Percentiles rank a stretch among this genome's conserved stretches.
These are phyloP conservation scores for Nepenthes mirabilis DNA, from an alignment of 148 eudicot genomes.

Conservation along the genomic window DNA sequence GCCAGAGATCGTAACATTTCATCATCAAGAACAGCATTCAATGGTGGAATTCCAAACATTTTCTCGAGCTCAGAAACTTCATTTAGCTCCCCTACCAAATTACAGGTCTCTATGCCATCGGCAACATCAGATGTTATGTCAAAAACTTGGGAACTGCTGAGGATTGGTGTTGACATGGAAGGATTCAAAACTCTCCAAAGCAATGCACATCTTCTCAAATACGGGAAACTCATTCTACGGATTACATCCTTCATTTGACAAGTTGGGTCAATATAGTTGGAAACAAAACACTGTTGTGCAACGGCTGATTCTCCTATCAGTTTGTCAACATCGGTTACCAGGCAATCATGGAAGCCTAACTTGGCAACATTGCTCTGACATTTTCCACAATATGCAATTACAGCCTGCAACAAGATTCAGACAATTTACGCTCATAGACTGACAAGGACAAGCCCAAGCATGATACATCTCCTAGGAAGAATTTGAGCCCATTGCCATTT, in stretches of 20 bases:
- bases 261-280: constrained; percentile 39
- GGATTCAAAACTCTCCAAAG: constrained; percentile 59
- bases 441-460: too few species aligned
- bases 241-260: constrained; percentile 35
- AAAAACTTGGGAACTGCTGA: constrained; percentile 24
- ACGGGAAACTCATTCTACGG: constrained; percentile 65
- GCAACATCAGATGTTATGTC: constrained; percentile 21
- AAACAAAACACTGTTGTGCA: constrained; percentile 34
- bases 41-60: constrained; percentile 64
- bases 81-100: constrained; percentile 24
- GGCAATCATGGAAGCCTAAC: constrained; percentile 27
- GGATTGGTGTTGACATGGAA: constrained; percentile 36
- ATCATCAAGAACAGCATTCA: constrained; percentile 50
- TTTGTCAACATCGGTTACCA: constrained; percentile 49
- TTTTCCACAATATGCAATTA: constrained; percentile 33
- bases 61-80: constrained; percentile 51
- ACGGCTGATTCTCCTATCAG: constrained; percentile 28
- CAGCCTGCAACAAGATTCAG: constrained; percentile 39
- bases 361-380: constrained; percentile 19
- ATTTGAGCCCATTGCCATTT: too few species aligned
- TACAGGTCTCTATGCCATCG: constrained; percentile 24
- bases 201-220: constrained; percentile 78
- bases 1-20: constrained; percentile 30
- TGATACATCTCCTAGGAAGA: too few species aligned
- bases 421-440: constrained; percentile 2